Evolutionary conservation across 805 yeast genomes (phyloP), one percentile per base, ranked within the genome.

Genomic region (Pichia eremophila): DNA sequence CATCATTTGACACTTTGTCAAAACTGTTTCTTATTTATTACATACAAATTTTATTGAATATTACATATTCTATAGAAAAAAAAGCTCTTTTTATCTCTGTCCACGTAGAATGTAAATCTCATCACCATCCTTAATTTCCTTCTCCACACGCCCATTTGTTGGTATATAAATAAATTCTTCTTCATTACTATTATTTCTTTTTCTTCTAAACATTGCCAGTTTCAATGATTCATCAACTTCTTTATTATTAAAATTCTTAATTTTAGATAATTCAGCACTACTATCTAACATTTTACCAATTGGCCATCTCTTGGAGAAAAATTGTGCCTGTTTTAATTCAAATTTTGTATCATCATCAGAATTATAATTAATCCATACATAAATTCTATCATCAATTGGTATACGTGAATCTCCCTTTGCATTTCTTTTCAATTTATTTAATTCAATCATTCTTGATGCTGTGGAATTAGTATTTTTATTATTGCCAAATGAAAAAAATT

Each of bases 211-310:
- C n/a, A 80, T 63, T 25, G 75, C 68, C 40, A 80, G 64, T 48
- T 73, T 62, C 46, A 72, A 70, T 17, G 63, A 59, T 5, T 62
- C 55, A 27, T 72, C 73, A 36, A 57, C 65, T 4, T 73, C 73
- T 32, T 59, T 56, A 56, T 77, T 78, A 54, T 80, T 80, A 34
- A 60, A 59, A 58, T 80, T 80, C 44, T 62, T 62, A 14, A 81
- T 71, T 46, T 66, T 69, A 48, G 78, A 59, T 37, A 64, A 56
- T 29, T 70, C 73, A 9, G 83, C 73, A 8, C 75, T 68, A 25
- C 70, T 68, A 58, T 80, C 86, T 34, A 81, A 58, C 17, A 78
- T 72, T 46, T 79, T 62, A 1, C 86, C 86, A 32, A 78, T 72
- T 0, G 80, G 76, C 83, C 84, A 79, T 29, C 69, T 63, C 48